Evolutionary conservation across 805 yeast species (phyloP).

Genomic region (Candida krabiensis): DNA sequence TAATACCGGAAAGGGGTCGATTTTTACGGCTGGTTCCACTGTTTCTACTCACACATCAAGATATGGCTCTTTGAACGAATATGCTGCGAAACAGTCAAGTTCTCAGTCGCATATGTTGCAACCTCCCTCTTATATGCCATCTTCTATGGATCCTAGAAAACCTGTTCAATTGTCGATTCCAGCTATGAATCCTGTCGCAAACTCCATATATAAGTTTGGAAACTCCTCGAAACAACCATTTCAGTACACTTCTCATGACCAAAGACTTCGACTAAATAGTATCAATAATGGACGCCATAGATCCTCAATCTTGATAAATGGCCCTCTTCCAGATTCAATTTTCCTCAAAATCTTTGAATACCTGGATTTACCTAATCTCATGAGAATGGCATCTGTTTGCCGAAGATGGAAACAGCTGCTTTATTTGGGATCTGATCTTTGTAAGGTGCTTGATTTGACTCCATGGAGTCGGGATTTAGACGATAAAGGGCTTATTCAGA

Average conservation of each 20-base stretch:
- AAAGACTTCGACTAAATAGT: constrained; percentile 49
- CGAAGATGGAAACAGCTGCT: constrained; percentile 68
- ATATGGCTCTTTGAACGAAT: neutral
- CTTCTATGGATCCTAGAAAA: neutral
- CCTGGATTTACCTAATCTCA: constrained; percentile 56
- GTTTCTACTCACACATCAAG: constrained; percentile 1
- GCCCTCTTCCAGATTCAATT: constrained; percentile 62
- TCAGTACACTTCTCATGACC: constrained; percentile 55
- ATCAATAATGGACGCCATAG: constrained; percentile 46
- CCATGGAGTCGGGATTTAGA: constrained; percentile 62
- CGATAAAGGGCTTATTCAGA: constrained; percentile 55
- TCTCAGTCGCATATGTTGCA: no score
- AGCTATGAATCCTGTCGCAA: constrained; percentile 26
- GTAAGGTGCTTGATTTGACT: constrained; percentile 52
- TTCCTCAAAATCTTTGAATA: constrained; percentile 53
- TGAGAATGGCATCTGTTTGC: constrained; percentile 59
- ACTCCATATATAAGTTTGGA: constrained; percentile 28
- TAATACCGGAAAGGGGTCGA: constrained; percentile 4
- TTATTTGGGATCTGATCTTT: constrained; percentile 54
- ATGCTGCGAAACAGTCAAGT: neutral
- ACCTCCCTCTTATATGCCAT: neutral
- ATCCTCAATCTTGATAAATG: constrained; percentile 56
- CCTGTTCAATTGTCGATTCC: constrained; percentile 22
- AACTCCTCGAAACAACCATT: constrained; percentile 32
- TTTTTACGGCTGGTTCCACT: constrained; percentile 7